phyloP scores from a whole-genome alignment of 495 filamentous ascomycete species.

The Polyplosphaeria fusca region DNA sequence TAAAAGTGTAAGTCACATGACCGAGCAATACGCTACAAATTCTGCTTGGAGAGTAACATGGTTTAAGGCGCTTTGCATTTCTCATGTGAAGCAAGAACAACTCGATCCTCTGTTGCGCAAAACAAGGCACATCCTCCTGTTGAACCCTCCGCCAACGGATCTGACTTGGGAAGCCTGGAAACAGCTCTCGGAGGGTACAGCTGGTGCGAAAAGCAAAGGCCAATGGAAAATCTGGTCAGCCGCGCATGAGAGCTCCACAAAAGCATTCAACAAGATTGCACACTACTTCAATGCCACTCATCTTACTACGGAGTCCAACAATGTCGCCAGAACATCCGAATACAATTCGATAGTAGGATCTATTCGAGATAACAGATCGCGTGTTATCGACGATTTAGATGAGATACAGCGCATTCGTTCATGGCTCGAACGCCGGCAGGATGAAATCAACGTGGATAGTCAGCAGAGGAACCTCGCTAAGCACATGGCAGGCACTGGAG shows the following conservation, averaged over 20 bases:
- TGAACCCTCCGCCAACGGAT: background rate
- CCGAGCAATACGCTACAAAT: background rate
- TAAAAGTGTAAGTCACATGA: slow-evolving; percentile 1
- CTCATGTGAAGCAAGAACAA: background rate
- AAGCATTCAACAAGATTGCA: background rate
- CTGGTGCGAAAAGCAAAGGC: background rate
- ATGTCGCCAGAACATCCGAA: background rate
- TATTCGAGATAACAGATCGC: background rate
- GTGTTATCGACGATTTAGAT: background rate
- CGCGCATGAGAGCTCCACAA: background rate
- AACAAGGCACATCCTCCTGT: background rate
- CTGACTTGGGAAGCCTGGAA: background rate
- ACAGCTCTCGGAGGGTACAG: background rate
- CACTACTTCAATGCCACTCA: background rate
- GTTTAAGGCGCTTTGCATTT: background rate
- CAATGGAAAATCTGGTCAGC: slow-evolving; percentile 1
- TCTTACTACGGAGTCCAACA: background rate
- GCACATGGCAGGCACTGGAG: background rate
- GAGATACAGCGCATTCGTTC: background rate
- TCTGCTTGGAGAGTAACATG: background rate
- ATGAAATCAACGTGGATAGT: background rate
- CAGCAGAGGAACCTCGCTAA: background rate
- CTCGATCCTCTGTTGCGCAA: background rate
- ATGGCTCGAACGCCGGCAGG: background rate
- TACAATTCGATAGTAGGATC: background rate